A percentile compares a stretch with the other conserved stretches of the same genome.
Evolutionary conservation across 768 basidiomycete genomes (phyloP).

Genomic region (Termitomyces sp.): DNA sequence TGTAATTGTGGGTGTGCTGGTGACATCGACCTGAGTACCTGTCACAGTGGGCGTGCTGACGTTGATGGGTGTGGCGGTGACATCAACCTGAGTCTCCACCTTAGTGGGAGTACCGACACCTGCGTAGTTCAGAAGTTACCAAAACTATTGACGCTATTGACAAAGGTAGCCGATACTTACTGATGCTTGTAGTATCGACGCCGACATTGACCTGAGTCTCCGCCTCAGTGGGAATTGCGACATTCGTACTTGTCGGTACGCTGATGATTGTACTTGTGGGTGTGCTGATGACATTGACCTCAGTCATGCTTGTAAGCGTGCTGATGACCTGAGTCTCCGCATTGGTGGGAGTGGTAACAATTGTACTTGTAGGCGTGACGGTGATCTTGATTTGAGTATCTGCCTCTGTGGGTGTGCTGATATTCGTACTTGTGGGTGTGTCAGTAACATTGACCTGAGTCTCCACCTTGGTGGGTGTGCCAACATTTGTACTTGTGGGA

Average conservation of each 20-base stretch:
- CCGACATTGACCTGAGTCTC: neutral
- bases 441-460: neutral
- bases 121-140: too few species aligned
- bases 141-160: too few species aligned
- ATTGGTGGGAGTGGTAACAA: neutral
- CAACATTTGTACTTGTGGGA: neutral
- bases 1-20: neutral
- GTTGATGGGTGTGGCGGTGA: neutral
- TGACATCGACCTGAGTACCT: neutral
- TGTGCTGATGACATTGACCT: neutral
- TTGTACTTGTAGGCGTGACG: neutral
- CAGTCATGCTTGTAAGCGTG: too few species aligned
- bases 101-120: neutral
- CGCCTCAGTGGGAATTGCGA: too few species aligned
- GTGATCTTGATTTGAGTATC: neutral
- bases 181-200: too few species aligned
- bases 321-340: too few species aligned
- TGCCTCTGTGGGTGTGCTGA: too few species aligned
- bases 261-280: too few species aligned
- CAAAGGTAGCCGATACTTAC: too few species aligned
- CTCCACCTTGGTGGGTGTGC: neutral
- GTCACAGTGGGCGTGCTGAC: too few species aligned
- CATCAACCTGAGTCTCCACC: neutral
- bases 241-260: too few species aligned
- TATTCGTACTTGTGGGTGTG: neutral